Conservation (phyloP, 2,329 filamentous ascomycete species). For the Monilinia fructigena region DNA sequence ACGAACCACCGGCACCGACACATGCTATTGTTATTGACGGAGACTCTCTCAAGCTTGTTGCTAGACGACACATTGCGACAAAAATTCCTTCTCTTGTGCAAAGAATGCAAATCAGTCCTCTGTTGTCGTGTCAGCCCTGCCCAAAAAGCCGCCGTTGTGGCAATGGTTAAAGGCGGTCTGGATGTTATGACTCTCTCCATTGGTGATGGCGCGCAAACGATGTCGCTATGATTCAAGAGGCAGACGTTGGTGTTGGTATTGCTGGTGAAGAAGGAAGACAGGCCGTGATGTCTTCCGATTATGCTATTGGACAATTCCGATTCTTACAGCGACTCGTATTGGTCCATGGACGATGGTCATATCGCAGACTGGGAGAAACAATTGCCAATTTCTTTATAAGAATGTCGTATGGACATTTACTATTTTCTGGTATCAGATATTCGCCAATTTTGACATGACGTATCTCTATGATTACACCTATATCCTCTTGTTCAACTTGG, state of each 20-base stretch:
- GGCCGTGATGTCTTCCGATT: slow-evolving; percentile 94
- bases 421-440: slow-evolving; percentile 97
- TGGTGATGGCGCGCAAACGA: slow-evolving; percentile 92
- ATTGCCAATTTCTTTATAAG: slow-evolving; percentile 99
- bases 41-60: slow-evolving; percentile 86
- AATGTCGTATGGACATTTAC: slow-evolving; percentile 97
- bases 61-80: slow-evolving; percentile 80
- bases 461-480: slow-evolving; percentile 98
- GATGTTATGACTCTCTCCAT: slow-evolving; percentile 96
- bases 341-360: slow-evolving; percentile 95
- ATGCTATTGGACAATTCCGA: slow-evolving; percentile 90
- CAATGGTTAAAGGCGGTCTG: slow-evolving; percentile 90
- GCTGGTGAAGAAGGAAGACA: slow-evolving; percentile 89
- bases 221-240: slow-evolving; percentile 97
- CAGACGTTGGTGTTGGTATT: slow-evolving; percentile 94
- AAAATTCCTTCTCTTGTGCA: slow-evolving; percentile 92
- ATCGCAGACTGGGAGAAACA: slow-evolving; percentile 84
- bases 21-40: slow-evolving; percentile 95
- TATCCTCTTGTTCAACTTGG: slow-evolving; percentile 93
- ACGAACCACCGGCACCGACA: slow-evolving; percentile 81
- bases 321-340: slow-evolving; percentile 82
- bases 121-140: slow-evolving; percentile 96
- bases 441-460: slow-evolving; percentile 91
- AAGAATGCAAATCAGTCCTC: slow-evolving; percentile 92
- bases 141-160: slow-evolving; percentile 95